Evolutionary conservation across 306 rosid genomes (phyloP), one percentile per base, ranked within the genome.

Genomic region (Fagus sylvatica): DNA sequence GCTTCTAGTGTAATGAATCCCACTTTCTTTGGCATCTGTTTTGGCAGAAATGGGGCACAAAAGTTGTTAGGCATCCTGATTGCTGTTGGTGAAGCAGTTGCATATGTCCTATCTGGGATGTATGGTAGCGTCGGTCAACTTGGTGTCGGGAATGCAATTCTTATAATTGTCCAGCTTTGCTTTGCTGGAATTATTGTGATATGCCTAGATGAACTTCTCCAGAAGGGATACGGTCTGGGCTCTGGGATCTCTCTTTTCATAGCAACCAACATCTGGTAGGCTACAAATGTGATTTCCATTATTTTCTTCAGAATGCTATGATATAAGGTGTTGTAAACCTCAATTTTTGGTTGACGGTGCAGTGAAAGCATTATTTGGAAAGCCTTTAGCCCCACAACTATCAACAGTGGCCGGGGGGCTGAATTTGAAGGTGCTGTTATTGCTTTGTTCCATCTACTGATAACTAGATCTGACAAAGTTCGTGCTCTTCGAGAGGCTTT

Each of bases 81-180:
- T 51, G 90, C 95, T 15, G 75, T 92, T 62, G 97, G 95, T 59
- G 91, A 92, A 80, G 97, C 93, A 1, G 92, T 87, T 89, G 94
- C 93, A 7, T 91, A 88, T 82, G 93, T 91, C 65, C 85, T 85
- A 70, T 91, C 93, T 22, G 94, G 94, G 57, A 88, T 91, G 94
- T 91, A 88, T 60, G 94, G 94, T 53, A 91, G 97, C 22, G 97
- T 91, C 59, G 87, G 89, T 74, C 97, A 92, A 78, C 97, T 92
- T 67, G 97, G 94, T 15, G 93, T 90, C 34, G 97, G 91, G 17
- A 90, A 90, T 85, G 95, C 93, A 15, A 84, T 92, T 77, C 90
- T 90, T 46, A 87, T 92, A 10, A 90, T 92, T 36, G 56, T 87
- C 65, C 97, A 90, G 84, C 90, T 92, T 64, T 90, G 87, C 80